A percentile compares a stretch with the other conserved stretches of the same genome.
phyloP scores from a whole-genome alignment of 2,329 filamentous ascomycete species.

The Ambrosiella xylebori region DNA sequence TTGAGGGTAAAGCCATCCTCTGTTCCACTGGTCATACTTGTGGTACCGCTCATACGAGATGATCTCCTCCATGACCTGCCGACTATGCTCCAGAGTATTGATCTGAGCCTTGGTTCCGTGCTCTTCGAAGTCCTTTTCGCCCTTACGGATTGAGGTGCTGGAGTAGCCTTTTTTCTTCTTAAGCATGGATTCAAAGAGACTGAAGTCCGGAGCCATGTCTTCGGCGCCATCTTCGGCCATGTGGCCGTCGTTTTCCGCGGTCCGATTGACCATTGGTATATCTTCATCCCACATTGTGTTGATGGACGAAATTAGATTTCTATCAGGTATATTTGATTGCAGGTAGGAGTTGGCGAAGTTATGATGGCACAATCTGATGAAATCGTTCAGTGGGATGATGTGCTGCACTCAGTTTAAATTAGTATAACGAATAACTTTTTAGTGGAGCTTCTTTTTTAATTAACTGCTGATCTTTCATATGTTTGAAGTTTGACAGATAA shows the following conservation, averaged over 20 bases:
- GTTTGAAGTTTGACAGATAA: too few relatives aligned
- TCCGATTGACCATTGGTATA: conserved; percentile 17
- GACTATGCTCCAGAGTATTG: conserved; percentile 59
- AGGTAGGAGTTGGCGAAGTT: neutral
- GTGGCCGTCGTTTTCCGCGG: conserved; percentile 15
- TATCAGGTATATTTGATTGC: neutral
- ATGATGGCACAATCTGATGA: neutral
- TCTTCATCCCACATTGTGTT: conserved; percentile 28
- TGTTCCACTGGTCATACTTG: conserved; percentile 42
- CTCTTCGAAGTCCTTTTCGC: conserved; percentile 93
- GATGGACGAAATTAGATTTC: neutral
- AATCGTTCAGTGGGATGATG: neutral
- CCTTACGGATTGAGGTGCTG: conserved; percentile 61
- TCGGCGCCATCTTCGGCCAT: conserved; percentile 43
- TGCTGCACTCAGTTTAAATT: neutral
- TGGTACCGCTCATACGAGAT: conserved; percentile 63
- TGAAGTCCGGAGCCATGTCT: conserved; percentile 77
- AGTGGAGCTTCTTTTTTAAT: neutral
- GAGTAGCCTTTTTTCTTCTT: conserved; percentile 35
- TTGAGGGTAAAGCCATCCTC: conserved; percentile 60
- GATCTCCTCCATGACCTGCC: conserved; percentile 77
- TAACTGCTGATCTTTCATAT: too few relatives aligned
- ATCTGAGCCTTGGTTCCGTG: conserved; percentile 75
- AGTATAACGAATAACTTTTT: conserved; percentile 4
- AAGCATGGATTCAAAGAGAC: conserved; percentile 43